A percentile compares a stretch with the other conserved stretches of the same genome.
These are phyloP conservation scores for Lachnellula arida DNA, from an alignment of 2,329 filamentous ascomycete genomes.

Conservation along the genomic window DNA sequence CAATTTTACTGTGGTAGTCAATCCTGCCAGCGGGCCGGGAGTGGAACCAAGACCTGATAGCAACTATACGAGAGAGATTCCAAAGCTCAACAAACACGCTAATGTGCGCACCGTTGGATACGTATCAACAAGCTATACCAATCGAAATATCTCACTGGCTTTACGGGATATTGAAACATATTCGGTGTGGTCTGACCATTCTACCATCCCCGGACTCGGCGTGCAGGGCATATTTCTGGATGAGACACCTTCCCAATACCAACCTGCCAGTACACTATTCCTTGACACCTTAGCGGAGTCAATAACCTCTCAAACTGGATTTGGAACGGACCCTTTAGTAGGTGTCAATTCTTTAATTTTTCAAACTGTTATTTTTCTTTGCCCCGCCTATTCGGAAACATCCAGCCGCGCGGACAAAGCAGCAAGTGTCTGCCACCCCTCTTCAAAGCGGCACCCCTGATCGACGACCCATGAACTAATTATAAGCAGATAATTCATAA, in stretches of 20 bases:
- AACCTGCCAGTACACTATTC: slow-evolving; percentile 30
- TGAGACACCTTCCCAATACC: slow-evolving; percentile 39
- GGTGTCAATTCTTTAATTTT: slow-evolving; percentile 12
- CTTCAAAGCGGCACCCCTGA: slow-evolving; percentile 1
- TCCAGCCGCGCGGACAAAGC: not conserved
- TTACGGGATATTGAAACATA: slow-evolving; percentile 39
- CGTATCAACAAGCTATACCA: slow-evolving; percentile 35
- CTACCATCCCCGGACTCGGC: slow-evolving; percentile 34
- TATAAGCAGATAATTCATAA: slow-evolving; percentile 38
- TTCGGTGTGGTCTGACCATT: slow-evolving; percentile 37
- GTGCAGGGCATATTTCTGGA: slow-evolving; percentile 45
- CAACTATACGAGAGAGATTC: slow-evolving; percentile 33
- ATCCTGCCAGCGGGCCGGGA: slow-evolving; percentile 33
- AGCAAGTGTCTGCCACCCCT: not conserved
- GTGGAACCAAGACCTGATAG: slow-evolving; percentile 28
- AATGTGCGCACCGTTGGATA: slow-evolving; percentile 40
- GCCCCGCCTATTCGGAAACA: slow-evolving; percentile 2
- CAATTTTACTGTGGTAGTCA: slow-evolving; percentile 28
- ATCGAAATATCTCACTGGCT: slow-evolving; percentile 29
- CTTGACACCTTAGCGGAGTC: slow-evolving; percentile 32
- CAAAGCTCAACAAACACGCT: slow-evolving; percentile 34
- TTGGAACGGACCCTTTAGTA: slow-evolving; percentile 36
- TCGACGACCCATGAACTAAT: slow-evolving; percentile 9
- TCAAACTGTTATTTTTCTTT: too few relatives aligned
- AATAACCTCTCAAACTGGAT: slow-evolving; percentile 30